Evolutionary conservation across 2,329 filamentous ascomycete genomes (phyloP).

Genomic region (Ploettnerulaceae sp.): DNA sequence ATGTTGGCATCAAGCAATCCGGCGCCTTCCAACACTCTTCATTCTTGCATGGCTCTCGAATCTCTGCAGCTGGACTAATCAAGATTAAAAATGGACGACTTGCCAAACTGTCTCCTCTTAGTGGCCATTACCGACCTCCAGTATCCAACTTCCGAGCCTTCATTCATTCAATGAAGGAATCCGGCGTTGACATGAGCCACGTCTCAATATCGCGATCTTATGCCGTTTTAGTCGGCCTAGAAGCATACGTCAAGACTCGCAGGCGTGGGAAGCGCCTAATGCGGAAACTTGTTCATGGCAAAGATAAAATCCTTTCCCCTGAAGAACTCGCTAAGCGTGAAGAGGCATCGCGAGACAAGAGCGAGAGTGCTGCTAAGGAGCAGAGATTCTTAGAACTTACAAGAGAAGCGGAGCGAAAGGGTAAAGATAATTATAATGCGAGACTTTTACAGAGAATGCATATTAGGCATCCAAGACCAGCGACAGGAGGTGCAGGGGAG

Average conservation of each 20-base stretch:
- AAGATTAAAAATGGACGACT: slow-evolving; percentile 78
- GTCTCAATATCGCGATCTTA: slow-evolving; percentile 80
- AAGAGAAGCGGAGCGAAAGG: slow-evolving; percentile 20
- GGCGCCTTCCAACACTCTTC: slow-evolving; percentile 89
- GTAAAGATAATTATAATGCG: slow-evolving; percentile 22
- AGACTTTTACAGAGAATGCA: slow-evolving; percentile 40
- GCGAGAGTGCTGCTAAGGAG: slow-evolving; percentile 52
- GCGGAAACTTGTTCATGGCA: slow-evolving; percentile 46
- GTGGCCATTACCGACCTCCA: slow-evolving; percentile 82
- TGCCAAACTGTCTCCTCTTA: slow-evolving; percentile 64
- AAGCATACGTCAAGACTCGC: slow-evolving; percentile 69
- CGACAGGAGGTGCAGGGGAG: background rate
- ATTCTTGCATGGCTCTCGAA: slow-evolving; percentile 77
- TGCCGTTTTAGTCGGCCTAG: slow-evolving; percentile 74
- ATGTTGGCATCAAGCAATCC: slow-evolving; percentile 84
- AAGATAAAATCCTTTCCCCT: slow-evolving; percentile 57
- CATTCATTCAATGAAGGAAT: slow-evolving; percentile 64
- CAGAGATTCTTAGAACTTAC: slow-evolving; percentile 36
- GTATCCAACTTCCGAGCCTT: slow-evolving; percentile 76
- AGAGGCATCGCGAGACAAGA: slow-evolving; percentile 56
- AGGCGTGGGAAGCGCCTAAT: slow-evolving; percentile 52
- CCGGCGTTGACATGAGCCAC: slow-evolving; percentile 72
- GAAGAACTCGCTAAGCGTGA: slow-evolving; percentile 53
- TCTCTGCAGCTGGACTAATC: slow-evolving; percentile 78
- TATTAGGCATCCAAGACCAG: background rate